phyloP scores from a whole-genome alignment of 805 yeast species.

The Lachancea lanzarotensis region DNA sequence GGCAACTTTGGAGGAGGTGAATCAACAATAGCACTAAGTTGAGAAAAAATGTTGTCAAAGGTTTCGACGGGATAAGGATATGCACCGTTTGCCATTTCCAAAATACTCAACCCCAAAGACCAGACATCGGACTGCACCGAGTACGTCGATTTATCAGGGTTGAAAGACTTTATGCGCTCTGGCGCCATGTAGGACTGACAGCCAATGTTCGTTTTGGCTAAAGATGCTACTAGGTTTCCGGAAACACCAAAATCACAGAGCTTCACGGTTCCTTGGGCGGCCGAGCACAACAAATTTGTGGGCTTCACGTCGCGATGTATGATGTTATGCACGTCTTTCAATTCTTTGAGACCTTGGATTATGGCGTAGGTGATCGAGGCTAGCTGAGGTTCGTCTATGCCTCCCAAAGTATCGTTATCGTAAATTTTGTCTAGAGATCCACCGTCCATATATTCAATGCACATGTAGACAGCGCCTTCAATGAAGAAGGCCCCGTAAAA shows the following conservation, averaged over 20 bases:
- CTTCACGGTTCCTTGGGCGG: conserved; percentile 73
- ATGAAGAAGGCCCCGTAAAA: conserved; percentile 96
- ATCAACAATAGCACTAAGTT: conserved; percentile 92
- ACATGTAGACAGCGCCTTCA: conserved; percentile 97
- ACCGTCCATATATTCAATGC: conserved; percentile 97
- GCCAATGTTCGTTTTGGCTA: conserved; percentile 93
- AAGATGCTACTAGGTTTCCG: conserved; percentile 89
- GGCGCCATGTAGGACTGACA: conserved; percentile 99
- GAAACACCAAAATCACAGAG: conserved; percentile 95
- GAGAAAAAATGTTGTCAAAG: conserved; percentile 82
- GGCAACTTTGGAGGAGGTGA: conserved; percentile 87
- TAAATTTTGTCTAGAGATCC: conserved; percentile 87
- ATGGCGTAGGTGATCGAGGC: conserved; percentile 77
- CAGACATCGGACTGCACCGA: conserved; percentile 93
- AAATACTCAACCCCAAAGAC: conserved; percentile 82
- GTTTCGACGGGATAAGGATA: conserved; percentile 98
- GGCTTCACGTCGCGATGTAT: conserved; percentile 97
- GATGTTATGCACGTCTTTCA: conserved; percentile 85
- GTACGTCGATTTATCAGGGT: conserved; percentile 72
- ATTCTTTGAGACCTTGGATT: conserved; percentile 69
- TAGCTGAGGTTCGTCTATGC: conserved; percentile 70
- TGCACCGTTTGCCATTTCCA: conserved; percentile 84
- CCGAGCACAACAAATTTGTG: conserved; percentile 79
- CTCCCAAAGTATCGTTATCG: conserved; percentile 44
- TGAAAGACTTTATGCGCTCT: conserved; percentile 74